Evolutionary conservation across 495 filamentous ascomycete species (phyloP), one percentile per base, ranked within the genome.

Genomic region (Diplogelasinospora grovesii): DNA sequence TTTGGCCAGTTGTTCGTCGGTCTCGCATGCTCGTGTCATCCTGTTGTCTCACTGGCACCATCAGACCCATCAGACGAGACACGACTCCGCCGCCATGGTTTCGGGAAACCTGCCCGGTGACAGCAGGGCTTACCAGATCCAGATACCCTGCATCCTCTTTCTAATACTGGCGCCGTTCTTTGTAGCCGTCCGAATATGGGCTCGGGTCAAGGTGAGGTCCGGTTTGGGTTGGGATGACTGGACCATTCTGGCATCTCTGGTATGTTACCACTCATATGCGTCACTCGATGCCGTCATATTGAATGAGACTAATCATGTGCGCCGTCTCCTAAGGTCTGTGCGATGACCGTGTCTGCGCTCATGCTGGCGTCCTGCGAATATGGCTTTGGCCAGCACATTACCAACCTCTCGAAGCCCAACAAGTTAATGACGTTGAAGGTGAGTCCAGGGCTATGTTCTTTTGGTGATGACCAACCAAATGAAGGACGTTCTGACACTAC

Each of bases 171-270:
- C 54, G 1, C 54, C 59, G 5, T 3, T 59, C 3, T 49, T 65
- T n/a, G 45, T 62, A 3, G 41, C 22, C 14, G 22, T 65, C 15
- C 50, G 62, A 13, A 25, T 64, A 11, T 50, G 53, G 43, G 57
- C 53, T 19, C 56, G 62, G 30, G 9, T 59, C 10, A 48, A 39
- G 27, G 25, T 36, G 14, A 48, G 52, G 24, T 50, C 54, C 6
- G 58, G 53, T 2, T 22, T 65, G 13, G 62, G 62, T 19, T 51
- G 48, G 53, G 62, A 65, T 52, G 62, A 65, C 38, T 54, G 55
- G 39, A 54, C 51, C 5, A 56, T 64, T 24, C 16, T 64, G 23
- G 40, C 47, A 14, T 61, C 62, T 3, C 51, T 45, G 49, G 61
- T 64, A 50, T 14, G 57, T 42, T 10, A 11, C 11, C 13, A 10